Conservation (phyloP, 1,284 basidiomycete genomes). For the Retiboletus flavoniger region DNA sequence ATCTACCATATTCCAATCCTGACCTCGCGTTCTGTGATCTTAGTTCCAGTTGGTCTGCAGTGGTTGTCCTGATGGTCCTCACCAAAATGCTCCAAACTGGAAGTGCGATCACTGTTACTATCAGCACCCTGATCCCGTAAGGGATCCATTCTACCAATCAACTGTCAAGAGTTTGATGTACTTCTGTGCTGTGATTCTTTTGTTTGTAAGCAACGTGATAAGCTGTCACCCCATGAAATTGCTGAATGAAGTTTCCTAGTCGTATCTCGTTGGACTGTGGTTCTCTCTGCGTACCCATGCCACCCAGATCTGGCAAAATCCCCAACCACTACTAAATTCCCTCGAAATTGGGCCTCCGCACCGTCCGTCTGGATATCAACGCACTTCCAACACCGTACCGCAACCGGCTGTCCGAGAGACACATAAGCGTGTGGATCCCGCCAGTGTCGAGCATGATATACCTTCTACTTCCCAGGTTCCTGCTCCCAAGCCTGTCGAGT, state of each 20-base stretch:
- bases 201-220: conserved; percentile 67
- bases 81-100: conserved; percentile 57
- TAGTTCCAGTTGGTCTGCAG: conserved; percentile 93
- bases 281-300: conserved; percentile 99
- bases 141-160: conserved; percentile 95
- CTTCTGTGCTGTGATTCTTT: conserved; percentile 85
- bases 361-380: conserved; percentile 70
- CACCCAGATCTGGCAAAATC: conserved; percentile 99
- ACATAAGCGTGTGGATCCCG: conserved; percentile 48
- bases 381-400: conserved; percentile 23
- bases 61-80: conserved; percentile 70
- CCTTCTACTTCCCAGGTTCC: conserved; percentile 44
- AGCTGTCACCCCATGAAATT: not conserved
- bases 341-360: conserved; percentile 57
- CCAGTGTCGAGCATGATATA: conserved; percentile 33
- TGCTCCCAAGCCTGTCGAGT: conserved; percentile 26
- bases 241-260: conserved; percentile 48
- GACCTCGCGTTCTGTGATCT: conserved; percentile 2
- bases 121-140: conserved; percentile 88
- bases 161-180: conserved; percentile 95
- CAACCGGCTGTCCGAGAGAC: conserved; percentile 29
- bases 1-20: conserved; percentile 10
- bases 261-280: conserved; percentile 97
- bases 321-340: conserved; percentile 77
- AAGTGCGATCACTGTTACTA: conserved; percentile 93